These are phyloP conservation scores for Lasiosphaeris hirsuta DNA, from an alignment of 495 filamentous ascomycete species.

Conservation along the genomic window DNA sequence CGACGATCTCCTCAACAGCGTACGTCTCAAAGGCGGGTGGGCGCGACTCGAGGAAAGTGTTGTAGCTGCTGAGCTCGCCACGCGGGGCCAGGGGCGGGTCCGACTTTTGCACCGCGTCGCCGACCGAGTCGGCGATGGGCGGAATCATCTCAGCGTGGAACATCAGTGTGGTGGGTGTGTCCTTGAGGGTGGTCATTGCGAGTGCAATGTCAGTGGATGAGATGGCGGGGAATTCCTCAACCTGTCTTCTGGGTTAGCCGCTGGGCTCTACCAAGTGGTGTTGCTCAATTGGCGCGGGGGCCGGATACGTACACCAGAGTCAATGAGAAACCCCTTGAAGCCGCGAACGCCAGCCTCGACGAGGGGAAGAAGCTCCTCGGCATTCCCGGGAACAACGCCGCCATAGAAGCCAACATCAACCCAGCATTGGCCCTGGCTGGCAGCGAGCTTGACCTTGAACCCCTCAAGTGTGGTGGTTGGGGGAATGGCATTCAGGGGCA, in stretches of 20 bases:
- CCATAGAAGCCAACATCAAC: slow-evolving; percentile 98
- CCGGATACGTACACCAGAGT: slow-evolving; percentile 74
- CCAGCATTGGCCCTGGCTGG: slow-evolving; percentile 90
- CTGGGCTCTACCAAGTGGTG: slow-evolving; percentile 9
- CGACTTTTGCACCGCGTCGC: slow-evolving; percentile 71
- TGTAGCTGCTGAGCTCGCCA: slow-evolving; percentile 77
- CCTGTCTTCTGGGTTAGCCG: slow-evolving; percentile 43
- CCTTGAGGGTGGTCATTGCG: slow-evolving; percentile 74
- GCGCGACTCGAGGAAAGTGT: slow-evolving; percentile 87
- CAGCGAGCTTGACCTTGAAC: slow-evolving; percentile 78
- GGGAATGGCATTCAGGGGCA: slow-evolving; percentile 96
- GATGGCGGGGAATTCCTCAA: slow-evolving; percentile 94
- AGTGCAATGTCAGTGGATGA: slow-evolving; percentile 71
- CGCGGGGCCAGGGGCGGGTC: slow-evolving; percentile 68
- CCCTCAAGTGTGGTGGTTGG: slow-evolving; percentile 87
- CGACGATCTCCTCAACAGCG: slow-evolving; percentile 82
- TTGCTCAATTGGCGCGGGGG: background rate
- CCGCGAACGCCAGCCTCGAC: slow-evolving; percentile 84
- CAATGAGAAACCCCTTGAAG: slow-evolving; percentile 97
- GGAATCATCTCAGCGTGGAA: slow-evolving; percentile 99
- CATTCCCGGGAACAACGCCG: slow-evolving; percentile 89
- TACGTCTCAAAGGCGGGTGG: slow-evolving; percentile 89
- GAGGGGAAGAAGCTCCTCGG: slow-evolving; percentile 70
- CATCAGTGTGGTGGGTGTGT: slow-evolving; percentile 83
- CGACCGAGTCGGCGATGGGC: slow-evolving; percentile 75